These are phyloP conservation scores for Hymenotorrendiella dingleyae DNA, from an alignment of 2,329 filamentous ascomycete species.

Conservation along the genomic window DNA sequence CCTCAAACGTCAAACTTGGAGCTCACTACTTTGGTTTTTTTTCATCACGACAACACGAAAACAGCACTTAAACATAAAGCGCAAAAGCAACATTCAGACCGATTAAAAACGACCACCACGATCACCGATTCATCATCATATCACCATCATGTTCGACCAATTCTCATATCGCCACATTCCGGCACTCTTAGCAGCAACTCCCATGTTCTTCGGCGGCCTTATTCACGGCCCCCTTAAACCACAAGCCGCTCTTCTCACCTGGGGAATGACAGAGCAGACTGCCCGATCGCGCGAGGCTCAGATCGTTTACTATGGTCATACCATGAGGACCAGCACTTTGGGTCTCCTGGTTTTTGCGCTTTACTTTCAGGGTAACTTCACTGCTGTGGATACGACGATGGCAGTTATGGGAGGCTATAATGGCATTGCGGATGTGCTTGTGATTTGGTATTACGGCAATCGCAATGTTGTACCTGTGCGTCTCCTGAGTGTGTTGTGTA, in stretches of 20 bases:
- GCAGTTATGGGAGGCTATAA: slow-evolving; percentile 5
- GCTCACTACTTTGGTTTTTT: too few relatives aligned
- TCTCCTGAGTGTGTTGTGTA: slow-evolving; percentile 1
- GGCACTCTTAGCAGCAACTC: slow-evolving; percentile 2
- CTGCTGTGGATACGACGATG: slow-evolving; percentile 1
- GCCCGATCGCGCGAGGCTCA: slow-evolving; percentile 4
- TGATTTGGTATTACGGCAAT: slow-evolving; percentile 3
- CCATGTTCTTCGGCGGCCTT: slow-evolving; percentile 3
- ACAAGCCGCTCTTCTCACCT: slow-evolving; percentile 2
- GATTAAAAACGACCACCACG: background rate
- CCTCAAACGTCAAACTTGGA: too few relatives aligned
- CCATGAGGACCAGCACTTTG: slow-evolving; percentile 6
- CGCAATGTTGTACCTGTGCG: background rate
- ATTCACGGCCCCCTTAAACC: slow-evolving; percentile 1
- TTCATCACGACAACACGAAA: too few relatives aligned
- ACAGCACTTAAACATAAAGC: too few relatives aligned
- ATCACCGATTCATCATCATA: background rate
- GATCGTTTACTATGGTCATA: slow-evolving; percentile 5
- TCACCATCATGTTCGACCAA: background rate
- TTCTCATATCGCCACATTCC: slow-evolving; percentile 4
- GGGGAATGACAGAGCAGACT: slow-evolving; percentile 1
- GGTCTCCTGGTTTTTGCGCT: slow-evolving; percentile 1
- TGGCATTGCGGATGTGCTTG: slow-evolving; percentile 4
- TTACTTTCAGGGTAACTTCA: slow-evolving; percentile 2
- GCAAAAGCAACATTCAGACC: too few relatives aligned